Evolutionary conservation across 192 early-diverging fungal species (phyloP).

Genomic region (Linnemannia zychae): DNA sequence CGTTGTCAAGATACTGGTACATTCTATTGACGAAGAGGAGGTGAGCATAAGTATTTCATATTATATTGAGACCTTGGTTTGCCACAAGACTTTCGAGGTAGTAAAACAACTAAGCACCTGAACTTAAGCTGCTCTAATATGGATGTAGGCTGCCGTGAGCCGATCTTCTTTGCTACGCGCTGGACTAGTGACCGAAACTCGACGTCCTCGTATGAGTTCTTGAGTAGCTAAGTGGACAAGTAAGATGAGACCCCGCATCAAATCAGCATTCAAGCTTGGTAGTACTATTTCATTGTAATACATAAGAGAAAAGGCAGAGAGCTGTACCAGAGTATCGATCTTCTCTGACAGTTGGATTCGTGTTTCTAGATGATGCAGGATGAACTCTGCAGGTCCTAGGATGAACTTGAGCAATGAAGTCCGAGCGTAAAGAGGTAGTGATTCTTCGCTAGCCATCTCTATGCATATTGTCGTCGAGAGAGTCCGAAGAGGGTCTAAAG

Average conservation of each 20-base stretch:
- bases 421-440: conserved; percentile 24
- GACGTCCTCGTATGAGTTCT: conserved; percentile 26
- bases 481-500: conserved; percentile 30
- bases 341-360: conserved; percentile 14
- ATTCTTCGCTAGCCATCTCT: conserved; percentile 10
- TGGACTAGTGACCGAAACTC: conserved; percentile 30
- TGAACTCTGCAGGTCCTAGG: conserved; percentile 35
- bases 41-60: background rate
- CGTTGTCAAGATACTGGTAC: conserved; percentile 28
- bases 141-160: background rate
- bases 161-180: conserved; percentile 25
- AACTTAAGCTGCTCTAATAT: conserved; percentile 22
- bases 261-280: background rate
- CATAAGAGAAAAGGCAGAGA: background rate
- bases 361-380: conserved; percentile 36
- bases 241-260: background rate
- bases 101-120: conserved; percentile 5
- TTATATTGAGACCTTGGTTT: too few species aligned
- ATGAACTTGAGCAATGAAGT: conserved; percentile 24
- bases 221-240: conserved; percentile 4
- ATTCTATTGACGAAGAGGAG: background rate
- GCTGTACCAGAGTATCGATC: conserved; percentile 21
- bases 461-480: conserved; percentile 12
- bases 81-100: too few species aligned
- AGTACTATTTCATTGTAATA: background rate